phyloP scores from a whole-genome alignment of 2,329 filamentous ascomycete genomes.

The Cytospora paraplurivora region DNA sequence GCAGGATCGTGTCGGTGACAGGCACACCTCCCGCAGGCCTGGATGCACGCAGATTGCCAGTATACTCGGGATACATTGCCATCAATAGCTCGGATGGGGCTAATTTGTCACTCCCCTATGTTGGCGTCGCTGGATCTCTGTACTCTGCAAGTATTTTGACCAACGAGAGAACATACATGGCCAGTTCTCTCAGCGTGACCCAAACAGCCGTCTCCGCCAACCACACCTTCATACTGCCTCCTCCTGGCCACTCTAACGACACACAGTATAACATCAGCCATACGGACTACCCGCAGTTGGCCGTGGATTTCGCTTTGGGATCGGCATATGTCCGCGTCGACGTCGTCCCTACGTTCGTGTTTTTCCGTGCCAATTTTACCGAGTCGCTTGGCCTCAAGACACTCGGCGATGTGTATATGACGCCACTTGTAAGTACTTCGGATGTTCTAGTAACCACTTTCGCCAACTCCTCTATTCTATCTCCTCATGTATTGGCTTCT shows the following conservation, averaged over 20 bases:
- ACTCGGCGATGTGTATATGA: conserved; percentile 47
- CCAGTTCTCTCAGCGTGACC: conserved; percentile 31
- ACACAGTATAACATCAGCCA: conserved; percentile 32
- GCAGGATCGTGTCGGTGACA: conserved; percentile 50
- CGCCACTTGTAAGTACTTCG: conserved; percentile 38
- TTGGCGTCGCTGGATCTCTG: conserved; percentile 44
- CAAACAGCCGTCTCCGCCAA: conserved; percentile 36
- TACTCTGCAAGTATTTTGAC: conserved; percentile 40
- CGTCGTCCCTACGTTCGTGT: conserved; percentile 44
- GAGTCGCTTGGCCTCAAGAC: conserved; percentile 42
- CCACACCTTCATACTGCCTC: conserved; percentile 46
- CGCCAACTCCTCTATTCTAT: no score
- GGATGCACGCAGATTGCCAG: conserved; percentile 45
- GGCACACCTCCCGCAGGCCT: conserved; percentile 44
- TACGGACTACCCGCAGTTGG: conserved; percentile 43
- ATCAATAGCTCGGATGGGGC: conserved; percentile 47
- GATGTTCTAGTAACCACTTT: no score
- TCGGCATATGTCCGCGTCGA: conserved; percentile 47
- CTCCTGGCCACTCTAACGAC: conserved; percentile 40
- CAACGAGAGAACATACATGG: conserved; percentile 36
- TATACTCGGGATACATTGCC: conserved; percentile 52
- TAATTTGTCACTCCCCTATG: conserved; percentile 43
- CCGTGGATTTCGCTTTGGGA: conserved; percentile 48
- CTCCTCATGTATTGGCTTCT: no score
- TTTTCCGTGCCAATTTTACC: conserved; percentile 34